Evolutionary conservation across 1,284 basidiomycete genomes (phyloP).

Genomic region (Trametes pubescens): DNA sequence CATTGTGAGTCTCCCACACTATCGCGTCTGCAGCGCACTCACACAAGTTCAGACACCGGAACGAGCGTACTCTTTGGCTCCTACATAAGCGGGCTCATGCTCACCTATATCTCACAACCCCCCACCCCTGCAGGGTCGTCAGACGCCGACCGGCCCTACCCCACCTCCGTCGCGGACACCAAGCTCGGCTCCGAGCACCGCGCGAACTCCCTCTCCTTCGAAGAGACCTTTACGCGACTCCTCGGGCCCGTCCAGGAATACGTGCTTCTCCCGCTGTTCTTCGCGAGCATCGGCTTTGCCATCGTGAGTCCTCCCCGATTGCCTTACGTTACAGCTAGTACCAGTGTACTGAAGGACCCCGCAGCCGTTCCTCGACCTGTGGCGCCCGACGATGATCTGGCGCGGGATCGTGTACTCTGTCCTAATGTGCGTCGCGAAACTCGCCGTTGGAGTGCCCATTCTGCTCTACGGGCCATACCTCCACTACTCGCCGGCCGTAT

Average conservation of each 20-base stretch:
- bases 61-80: constrained; percentile 43
- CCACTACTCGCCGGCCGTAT: background rate
- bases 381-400: constrained; percentile 56
- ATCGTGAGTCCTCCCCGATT: constrained; percentile 45
- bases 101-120: constrained; percentile 35
- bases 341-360: background rate
- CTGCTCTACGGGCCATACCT: constrained; percentile 24
- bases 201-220: constrained; percentile 33
- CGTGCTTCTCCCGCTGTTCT: constrained; percentile 61
- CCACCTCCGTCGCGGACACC: background rate
- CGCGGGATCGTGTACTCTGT: constrained; percentile 56
- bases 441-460: constrained; percentile 39
- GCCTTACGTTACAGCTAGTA: too few species aligned
- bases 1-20: constrained; percentile 31
- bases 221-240: constrained; percentile 41
- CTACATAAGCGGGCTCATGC: constrained; percentile 39
- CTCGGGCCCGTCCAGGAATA: constrained; percentile 46
- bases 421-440: constrained; percentile 58
- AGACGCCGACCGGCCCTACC: too few species aligned
- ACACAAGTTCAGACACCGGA: constrained; percentile 31
- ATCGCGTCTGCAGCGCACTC: background rate
- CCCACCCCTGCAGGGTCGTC: background rate
- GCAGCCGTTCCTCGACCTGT: constrained; percentile 57
- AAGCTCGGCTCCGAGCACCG: background rate
- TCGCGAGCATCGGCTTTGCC: constrained; percentile 60